Evolutionary conservation across 257 asterid species (phyloP), one percentile per base, ranked within the genome.

Genomic region (Lycium ferocissimum): DNA sequence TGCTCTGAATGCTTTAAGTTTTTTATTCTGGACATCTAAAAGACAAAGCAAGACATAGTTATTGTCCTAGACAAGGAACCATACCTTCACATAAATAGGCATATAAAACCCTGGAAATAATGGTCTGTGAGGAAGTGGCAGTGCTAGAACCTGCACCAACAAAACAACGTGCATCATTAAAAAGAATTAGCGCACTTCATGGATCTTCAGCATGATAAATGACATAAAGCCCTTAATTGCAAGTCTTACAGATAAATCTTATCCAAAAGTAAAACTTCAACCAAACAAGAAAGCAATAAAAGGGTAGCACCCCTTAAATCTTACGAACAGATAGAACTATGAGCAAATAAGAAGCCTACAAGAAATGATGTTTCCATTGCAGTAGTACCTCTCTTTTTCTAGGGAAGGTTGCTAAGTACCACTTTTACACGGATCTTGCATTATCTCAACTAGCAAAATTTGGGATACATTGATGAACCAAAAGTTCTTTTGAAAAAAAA

Each of bases 21-120:
- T 76, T 51, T 22, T 22, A 51, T 76, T 22, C n/a, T 51, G 63
- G 26, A 76, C 18, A 76, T 51, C 76, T 61, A 14, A 8, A 57
- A 20, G 73, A 47, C 58, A 59, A 59, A 59, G 73, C 20, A 58
- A 81, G 56, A 40, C 22, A 59, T 26, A 62, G 40, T 40, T 76
- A 56, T 14, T 53, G 58, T 54, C 18, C 79, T 83, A 69, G 79
- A 89, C 82, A 35, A 79, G 59, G 45, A 20, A 22, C 83, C 87
- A 86, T 94, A 97, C 99, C 99, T 94, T 97, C 80, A 95, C 99
- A 90, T 90, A 92, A 67, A 97, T 90, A 15, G 98, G 99, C 98
- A 95, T 95, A 83, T 94, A 95, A 88, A 97, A 93, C 87, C 99
- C 99, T 40, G 99, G 98, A 92, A 97, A 97, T 86, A 93, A 85